These are phyloP conservation scores for Lachancea nothofagi DNA, from an alignment of 805 yeast species.

Conservation along the genomic window DNA sequence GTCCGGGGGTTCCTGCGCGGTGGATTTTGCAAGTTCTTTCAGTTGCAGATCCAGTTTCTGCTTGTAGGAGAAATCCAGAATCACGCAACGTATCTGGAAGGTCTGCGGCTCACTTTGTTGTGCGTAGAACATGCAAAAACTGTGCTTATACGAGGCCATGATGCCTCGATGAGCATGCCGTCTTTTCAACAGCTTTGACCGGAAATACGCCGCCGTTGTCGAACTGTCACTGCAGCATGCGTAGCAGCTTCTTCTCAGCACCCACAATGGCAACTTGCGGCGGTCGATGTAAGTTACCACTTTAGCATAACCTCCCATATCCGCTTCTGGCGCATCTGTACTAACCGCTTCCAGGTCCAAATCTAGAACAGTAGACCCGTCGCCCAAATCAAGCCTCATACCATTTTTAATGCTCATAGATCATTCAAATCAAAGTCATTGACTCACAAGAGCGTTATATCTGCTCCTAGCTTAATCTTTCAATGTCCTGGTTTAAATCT, in stretches of 20 bases:
- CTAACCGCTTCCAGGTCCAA: constrained; percentile 25
- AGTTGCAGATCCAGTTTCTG: constrained; percentile 9
- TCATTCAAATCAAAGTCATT: neutral
- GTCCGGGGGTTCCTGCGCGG: neutral
- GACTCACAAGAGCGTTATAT: neutral
- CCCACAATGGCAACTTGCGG: constrained; percentile 28
- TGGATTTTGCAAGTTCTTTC: neutral
- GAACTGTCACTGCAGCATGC: constrained; percentile 24
- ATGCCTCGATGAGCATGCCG: constrained; percentile 22
- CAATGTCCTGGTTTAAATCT: too few species aligned
- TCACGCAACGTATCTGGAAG: constrained; percentile 8
- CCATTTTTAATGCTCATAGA: constrained; percentile 6
- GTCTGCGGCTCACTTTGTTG: neutral
- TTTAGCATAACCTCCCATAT: neutral
- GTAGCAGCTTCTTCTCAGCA: constrained; percentile 7
- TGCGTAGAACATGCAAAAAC: constrained; percentile 1
- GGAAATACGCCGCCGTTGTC: constrained; percentile 26
- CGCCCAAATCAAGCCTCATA: constrained; percentile 22
- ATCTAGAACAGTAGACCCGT: constrained; percentile 22
- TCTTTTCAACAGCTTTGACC: constrained; percentile 19
- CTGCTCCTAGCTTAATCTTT: too few species aligned
- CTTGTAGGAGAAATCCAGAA: constrained; percentile 8
- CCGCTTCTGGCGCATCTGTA: constrained; percentile 1
- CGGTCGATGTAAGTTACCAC: constrained; percentile 16
- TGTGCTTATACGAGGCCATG: constrained; percentile 7